Evolutionary conservation across 768 basidiomycete species (phyloP), one percentile per base, ranked within the genome.

Genomic region (Gloeostereum incarnatum): DNA sequence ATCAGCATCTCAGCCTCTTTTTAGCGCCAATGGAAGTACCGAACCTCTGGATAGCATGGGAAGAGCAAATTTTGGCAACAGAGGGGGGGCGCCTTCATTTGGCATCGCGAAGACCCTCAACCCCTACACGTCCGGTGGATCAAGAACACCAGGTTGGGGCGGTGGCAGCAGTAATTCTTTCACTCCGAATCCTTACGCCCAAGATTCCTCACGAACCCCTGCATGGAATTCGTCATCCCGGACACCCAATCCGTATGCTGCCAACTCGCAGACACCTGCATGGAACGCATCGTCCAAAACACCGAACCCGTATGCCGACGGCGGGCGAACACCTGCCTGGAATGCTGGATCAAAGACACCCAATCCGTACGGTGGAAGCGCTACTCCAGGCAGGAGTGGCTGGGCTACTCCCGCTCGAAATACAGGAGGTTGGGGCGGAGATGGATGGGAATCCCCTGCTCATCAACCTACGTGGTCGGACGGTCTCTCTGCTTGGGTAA

Each of bases 261-360:
- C 66, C 36, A 69, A 71, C n/a, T 67, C 75, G 23, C 72, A 68
- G 45, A 80, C 78, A 3, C 78, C 75, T 22, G 76, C 71, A 13
- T 80, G 73, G 81, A 73, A 68, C 36, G 70, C 74, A 19, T 71
- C 69, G 1, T 73, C 76, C 14, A 61, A 75, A 40, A 85, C 84
- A 8, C 83, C 84, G 2, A 87, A 86, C 50, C 78, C 82, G 5
- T 75, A 73, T 41, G 73, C 63, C 7, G 49, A 22, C 31, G 69
- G 79, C 13, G 68, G 78, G 23, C 66, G 69, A 40, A 87, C 85
- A 5, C 84, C 85, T 0, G 81, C 79, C 11, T 81, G 79, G 71
- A 71, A 65, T 43, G 69, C 69, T 6, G 61, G 63, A 29, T 72
- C 75, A 20, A 62, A 73, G 39, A 86, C 85, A 2, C 83, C 85